A percentile compares a stretch with the other conserved stretches of the same genome.
These are phyloP conservation scores for Camelina neglecta DNA, from an alignment of 345 rosid species.

Conservation along the genomic window DNA sequence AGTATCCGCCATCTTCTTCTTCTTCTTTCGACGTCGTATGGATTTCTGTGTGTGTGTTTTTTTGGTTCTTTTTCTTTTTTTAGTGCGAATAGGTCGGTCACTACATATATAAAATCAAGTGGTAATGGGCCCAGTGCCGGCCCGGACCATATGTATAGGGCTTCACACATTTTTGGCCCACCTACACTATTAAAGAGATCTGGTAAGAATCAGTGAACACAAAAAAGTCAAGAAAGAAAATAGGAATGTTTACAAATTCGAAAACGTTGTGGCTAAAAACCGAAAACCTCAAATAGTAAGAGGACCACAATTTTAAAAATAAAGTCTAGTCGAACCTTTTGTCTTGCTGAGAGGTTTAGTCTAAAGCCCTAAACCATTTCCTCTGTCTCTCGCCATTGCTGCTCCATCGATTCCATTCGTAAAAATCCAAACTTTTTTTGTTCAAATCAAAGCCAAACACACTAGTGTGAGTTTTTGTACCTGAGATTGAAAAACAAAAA, in stretches of 20 bases:
- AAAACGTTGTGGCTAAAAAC: not conserved
- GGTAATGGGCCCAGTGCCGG: too few species aligned
- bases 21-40: too few species aligned
- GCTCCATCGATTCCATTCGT: not conserved
- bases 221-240: too few species aligned
- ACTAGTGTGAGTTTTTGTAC: not conserved
- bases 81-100: too few species aligned
- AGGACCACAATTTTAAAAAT: not conserved
- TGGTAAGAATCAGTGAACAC: not conserved
- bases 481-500: too few species aligned
- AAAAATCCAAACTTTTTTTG: constrained; percentile 25
- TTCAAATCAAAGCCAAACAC: constrained; percentile 12
- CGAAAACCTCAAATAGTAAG: not conserved
- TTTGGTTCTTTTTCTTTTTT: too few species aligned
- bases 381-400: not conserved
- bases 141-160: too few species aligned
- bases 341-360: not conserved
- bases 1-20: too few species aligned
- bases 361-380: constrained; percentile 29
- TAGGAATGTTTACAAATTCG: too few species aligned
- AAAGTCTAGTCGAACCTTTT: not conserved
- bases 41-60: too few species aligned
- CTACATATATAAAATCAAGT: too few species aligned
- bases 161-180: too few species aligned
- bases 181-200: not conserved